Conservation (phyloP, 257 asterid species). For the Galeopsis tetrahit region DNA sequence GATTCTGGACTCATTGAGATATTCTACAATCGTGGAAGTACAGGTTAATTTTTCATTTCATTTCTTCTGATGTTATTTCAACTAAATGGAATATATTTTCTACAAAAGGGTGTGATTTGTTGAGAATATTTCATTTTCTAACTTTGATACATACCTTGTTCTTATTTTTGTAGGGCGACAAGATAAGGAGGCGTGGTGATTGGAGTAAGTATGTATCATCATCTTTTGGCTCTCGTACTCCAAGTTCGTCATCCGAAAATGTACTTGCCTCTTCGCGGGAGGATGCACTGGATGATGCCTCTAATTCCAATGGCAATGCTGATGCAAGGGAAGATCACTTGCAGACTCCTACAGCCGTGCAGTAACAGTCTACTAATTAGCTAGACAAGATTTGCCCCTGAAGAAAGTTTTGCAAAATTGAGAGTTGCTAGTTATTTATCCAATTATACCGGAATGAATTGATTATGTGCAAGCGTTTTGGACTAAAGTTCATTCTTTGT, state of each 20-base stretch:
- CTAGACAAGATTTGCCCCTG: conserved; percentile 41
- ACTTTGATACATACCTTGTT: neutral
- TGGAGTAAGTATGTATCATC: conserved; percentile 63
- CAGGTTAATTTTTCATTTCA: conserved; percentile 52
- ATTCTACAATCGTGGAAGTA: conserved; percentile 66
- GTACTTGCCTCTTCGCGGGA: conserved; percentile 47
- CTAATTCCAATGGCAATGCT: conserved; percentile 36
- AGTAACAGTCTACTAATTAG: conserved; percentile 32
- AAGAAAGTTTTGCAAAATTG: conserved; percentile 41
- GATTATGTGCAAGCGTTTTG: neutral
- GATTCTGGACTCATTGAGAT: conserved; percentile 68
- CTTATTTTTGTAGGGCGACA: conserved; percentile 56
- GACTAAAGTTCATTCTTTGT: neutral
- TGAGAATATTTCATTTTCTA: conserved; percentile 11
- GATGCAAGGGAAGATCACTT: conserved; percentile 31
- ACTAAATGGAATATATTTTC: neutral
- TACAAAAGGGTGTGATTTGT: neutral
- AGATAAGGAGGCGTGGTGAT: conserved; percentile 68
- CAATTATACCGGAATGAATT: neutral
- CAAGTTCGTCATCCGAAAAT: conserved; percentile 44
- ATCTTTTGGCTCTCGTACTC: conserved; percentile 39
- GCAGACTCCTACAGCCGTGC: conserved; percentile 35
- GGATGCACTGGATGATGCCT: conserved; percentile 43
- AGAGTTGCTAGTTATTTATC: conserved; percentile 38
- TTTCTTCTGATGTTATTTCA: neutral